Conservation (phyloP, 768 basidiomycete species). For the Leccinum sublutescens region DNA sequence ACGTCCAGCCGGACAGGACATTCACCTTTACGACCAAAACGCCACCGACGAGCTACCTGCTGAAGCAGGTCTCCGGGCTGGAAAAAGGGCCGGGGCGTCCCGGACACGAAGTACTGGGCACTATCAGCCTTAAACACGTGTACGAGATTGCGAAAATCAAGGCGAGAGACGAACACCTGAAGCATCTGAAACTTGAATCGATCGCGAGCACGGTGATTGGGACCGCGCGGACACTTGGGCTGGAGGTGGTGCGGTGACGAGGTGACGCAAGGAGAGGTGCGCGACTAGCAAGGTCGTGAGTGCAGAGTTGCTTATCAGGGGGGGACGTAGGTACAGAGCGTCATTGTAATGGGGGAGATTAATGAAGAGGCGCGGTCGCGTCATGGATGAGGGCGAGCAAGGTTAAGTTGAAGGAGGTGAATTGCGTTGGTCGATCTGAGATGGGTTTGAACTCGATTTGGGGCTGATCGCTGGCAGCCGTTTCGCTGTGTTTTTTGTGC, state of each 20-base stretch:
- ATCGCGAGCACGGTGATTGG: constrained; percentile 88
- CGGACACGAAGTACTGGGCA: constrained; percentile 74
- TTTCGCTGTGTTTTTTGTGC: constrained; percentile 10
- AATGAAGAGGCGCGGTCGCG: constrained; percentile 33
- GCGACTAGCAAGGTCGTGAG: constrained; percentile 18
- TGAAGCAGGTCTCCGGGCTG: constrained; percentile 88
- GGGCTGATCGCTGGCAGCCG: constrained; percentile 15
- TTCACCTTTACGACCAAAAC: constrained; percentile 94
- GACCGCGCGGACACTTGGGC: constrained; percentile 83
- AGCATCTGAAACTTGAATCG: constrained; percentile 80
- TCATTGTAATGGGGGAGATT: constrained; percentile 31
- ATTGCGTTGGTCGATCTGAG: background rate
- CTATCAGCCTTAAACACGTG: constrained; percentile 92
- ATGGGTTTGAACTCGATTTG: constrained; percentile 15
- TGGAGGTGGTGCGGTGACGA: constrained; percentile 83
- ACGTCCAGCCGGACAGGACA: constrained; percentile 90
- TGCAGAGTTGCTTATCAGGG: constrained; percentile 28
- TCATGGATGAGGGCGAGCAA: constrained; percentile 31
- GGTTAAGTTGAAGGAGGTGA: constrained; percentile 33
- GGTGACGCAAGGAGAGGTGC: constrained; percentile 23
- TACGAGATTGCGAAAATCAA: constrained; percentile 99
- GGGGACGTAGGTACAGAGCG: constrained; percentile 2
- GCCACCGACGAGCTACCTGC: constrained; percentile 84
- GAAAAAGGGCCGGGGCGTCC: constrained; percentile 87
- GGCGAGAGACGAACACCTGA: constrained; percentile 84